Base-by-base conservation (phyloP, 495 filamentous ascomycete species). In the Lophium mytilinum region DNA sequence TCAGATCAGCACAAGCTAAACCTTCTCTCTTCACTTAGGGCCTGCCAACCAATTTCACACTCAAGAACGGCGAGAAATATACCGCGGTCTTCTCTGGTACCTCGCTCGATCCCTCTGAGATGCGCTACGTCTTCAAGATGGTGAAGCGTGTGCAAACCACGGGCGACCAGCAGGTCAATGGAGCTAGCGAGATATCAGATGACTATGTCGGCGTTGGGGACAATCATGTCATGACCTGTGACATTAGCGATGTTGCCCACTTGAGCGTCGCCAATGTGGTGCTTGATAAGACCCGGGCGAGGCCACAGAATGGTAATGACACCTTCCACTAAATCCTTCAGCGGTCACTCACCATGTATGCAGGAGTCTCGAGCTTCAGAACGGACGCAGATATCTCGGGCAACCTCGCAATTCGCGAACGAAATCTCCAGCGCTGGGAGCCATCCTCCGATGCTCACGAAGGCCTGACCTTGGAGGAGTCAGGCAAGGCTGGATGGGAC, bases 321-420 rank as follows among this genome's bases (percentile, higher is more conserved):
- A 9, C 14, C 21, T 48, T 48, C 15, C 21, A 48, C 15, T 48
- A 8, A 45, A 30, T 30, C 24, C 24, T 30, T 30, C 24, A 33
- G 4, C 39, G 37, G 9, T 34, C 54, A 46, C 56, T 54, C 37
- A 58, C 43, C 15, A 33, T 46, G 24, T 6, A 11, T 4, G 7
- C 45, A 80, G 78, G 77, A 19, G 67, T 71, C 67, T 70, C 76
- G 30, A 79, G 74, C 6, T 96, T 98, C 75, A 83, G 84, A 55
- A 97, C 90, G 0, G 93, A 98, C 69, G 73, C 80, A 39, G 89
- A 95, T 60, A 96, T 98, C 50, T 90, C 93, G 9, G 85, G 85
- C 47, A 79, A 83, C 55, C 78, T 83, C 40, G 70, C 76, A 12
- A 73, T 80, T 53, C 82, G 80, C 21, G 89, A 96, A 69, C 82